Percentiles rank a stretch among this genome's conserved stretches.
Evolutionary conservation across 257 asterid species (phyloP).

Genomic region (Lantana camara): DNA sequence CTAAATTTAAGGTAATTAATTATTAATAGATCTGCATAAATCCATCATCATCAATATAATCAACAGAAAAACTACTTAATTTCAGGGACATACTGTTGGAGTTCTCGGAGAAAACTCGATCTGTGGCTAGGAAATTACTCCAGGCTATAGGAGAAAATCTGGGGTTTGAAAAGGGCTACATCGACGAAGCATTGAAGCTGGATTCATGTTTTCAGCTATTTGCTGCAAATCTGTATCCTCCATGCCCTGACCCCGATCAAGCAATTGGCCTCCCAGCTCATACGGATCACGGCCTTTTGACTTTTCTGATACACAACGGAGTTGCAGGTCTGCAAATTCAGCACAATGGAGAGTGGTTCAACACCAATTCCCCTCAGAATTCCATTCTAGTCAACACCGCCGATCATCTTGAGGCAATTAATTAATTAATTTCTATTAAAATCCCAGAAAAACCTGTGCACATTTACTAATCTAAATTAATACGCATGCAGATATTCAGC

Average conservation of each 20-base stretch:
- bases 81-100: neutral
- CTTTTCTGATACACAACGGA: too few species aligned
- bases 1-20: neutral
- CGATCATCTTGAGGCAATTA: too few species aligned
- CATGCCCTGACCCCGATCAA: constrained; percentile 53
- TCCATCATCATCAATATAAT: too few species aligned
- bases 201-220: constrained; percentile 44
- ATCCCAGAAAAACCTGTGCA: too few species aligned
- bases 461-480: too few species aligned
- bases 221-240: constrained; percentile 45
- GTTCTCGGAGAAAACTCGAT: neutral
- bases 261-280: constrained; percentile 59
- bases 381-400: too few species aligned
- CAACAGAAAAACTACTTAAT: too few species aligned
- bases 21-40: too few species aligned
- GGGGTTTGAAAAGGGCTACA: neutral
- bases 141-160: neutral
- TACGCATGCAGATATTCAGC: constrained; percentile 29
- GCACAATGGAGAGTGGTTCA: too few species aligned
- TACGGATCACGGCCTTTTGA: constrained; percentile 51
- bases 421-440: too few species aligned
- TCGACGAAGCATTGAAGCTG: constrained; percentile 22
- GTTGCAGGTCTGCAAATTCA: too few species aligned
- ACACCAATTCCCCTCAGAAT: too few species aligned
- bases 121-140: neutral